phyloP scores from a whole-genome alignment of 2,329 filamentous ascomycete species.

The Pseudopithomyces chartarum region DNA sequence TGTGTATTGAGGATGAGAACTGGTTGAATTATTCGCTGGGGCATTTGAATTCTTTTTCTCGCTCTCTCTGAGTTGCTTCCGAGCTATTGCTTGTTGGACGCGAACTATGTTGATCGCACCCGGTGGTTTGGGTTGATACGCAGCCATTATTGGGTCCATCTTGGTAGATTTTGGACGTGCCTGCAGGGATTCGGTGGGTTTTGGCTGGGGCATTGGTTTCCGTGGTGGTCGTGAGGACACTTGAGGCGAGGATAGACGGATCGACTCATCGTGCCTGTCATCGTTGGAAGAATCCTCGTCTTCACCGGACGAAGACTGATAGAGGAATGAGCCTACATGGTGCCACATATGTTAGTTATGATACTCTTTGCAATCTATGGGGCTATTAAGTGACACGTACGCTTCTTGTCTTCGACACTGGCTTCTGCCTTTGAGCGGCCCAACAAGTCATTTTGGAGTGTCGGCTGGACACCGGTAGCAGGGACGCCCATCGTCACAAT shows the following conservation, averaged over 20 bases:
- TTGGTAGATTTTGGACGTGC: not conserved
- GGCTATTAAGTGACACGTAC: not conserved
- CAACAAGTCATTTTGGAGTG: not conserved
- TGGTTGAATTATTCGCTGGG: not conserved
- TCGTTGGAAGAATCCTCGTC: not conserved
- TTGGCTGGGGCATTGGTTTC: not conserved
- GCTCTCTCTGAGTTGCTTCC: not conserved
- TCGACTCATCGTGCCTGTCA: not conserved
- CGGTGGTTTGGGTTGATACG: not conserved
- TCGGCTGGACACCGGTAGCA: not conserved
- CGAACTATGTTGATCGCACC: not conserved
- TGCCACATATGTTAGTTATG: not conserved
- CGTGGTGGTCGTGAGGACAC: not conserved
- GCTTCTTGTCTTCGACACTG: not conserved
- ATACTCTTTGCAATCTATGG: no score
- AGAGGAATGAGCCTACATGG: not conserved
- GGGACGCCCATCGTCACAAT: not conserved
- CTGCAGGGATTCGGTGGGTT: not conserved
- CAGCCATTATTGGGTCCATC: no score
- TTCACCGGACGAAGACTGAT: not conserved
- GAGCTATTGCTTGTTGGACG: not conserved
- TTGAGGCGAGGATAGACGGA: not conserved
- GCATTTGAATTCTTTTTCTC: not conserved
- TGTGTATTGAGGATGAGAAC: not conserved
- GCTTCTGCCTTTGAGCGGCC: not conserved